Percentiles rank a stretch among this genome's conserved stretches.
Evolutionary conservation across 1,139 yeast species (phyloP).

Genomic region (Pichia sp.): DNA sequence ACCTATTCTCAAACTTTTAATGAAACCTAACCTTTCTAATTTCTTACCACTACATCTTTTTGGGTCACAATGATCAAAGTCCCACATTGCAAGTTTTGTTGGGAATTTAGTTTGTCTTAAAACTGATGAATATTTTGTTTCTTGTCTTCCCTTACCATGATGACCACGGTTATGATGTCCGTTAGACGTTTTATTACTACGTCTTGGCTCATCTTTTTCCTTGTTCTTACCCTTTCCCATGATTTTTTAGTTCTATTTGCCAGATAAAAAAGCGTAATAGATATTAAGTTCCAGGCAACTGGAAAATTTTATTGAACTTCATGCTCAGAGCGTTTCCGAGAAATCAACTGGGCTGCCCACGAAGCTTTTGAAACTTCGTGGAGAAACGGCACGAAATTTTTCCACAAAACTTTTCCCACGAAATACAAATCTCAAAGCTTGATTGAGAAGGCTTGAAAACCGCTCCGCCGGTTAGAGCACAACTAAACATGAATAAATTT

Average conservation of each 20-base stretch:
- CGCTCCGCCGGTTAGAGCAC: background rate
- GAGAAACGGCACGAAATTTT: background rate
- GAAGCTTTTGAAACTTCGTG: background rate
- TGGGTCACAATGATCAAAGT: conserved; percentile 97
- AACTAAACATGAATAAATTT: background rate
- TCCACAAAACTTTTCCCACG: background rate
- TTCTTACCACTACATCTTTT: conserved; percentile 96
- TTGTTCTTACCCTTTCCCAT: conserved; percentile 71
- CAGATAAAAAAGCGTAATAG: background rate
- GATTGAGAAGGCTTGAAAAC: background rate
- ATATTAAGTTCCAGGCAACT: background rate
- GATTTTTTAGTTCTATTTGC: background rate
- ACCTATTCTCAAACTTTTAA: conserved; percentile 73
- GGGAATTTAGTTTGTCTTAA: conserved; percentile 41
- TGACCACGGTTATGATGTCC: conserved; percentile 56
- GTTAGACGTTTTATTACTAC: conserved; percentile 40
- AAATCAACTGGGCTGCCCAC: background rate
- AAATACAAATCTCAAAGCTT: background rate
- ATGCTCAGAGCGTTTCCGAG: background rate
- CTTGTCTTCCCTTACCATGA: conserved; percentile 43
- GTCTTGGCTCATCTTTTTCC: conserved; percentile 34
- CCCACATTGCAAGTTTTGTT: conserved; percentile 83
- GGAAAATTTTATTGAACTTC: background rate
- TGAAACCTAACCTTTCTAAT: conserved; percentile 79
- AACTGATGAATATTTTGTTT: conserved; percentile 27